Evolutionary conservation across 2,329 filamentous ascomycete genomes (phyloP).

Genomic region (Esteya vermicola): DNA sequence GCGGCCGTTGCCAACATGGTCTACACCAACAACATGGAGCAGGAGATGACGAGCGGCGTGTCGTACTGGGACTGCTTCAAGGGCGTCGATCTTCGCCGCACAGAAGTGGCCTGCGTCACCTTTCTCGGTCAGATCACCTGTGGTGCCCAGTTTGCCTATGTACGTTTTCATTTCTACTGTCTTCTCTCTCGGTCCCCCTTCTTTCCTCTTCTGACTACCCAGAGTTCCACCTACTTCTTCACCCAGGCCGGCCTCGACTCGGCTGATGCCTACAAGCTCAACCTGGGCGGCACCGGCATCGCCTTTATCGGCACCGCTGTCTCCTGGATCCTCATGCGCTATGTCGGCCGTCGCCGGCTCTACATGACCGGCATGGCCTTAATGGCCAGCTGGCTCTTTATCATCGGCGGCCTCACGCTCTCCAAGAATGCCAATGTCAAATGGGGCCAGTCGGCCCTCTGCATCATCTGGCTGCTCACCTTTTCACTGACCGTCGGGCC

Average conservation of each 20-base stretch:
- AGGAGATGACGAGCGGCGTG: conserved; percentile 25
- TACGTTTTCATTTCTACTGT: not conserved
- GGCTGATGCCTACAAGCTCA: conserved; percentile 22
- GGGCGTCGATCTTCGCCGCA: conserved; percentile 30
- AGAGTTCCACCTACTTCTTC: conserved; percentile 29
- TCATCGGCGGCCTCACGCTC: conserved; percentile 25
- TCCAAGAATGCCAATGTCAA: conserved; percentile 19
- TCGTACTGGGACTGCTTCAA: conserved; percentile 31
- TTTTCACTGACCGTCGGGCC: conserved; percentile 23
- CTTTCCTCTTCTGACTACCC: conserved; percentile 14
- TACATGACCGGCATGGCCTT: conserved; percentile 24
- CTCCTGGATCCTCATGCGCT: conserved; percentile 28
- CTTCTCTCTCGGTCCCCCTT: not conserved
- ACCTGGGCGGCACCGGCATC: conserved; percentile 25
- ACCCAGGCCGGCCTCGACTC: conserved; percentile 25
- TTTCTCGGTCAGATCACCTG: conserved; percentile 27
- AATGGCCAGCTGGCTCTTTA: conserved; percentile 23
- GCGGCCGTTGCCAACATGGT: conserved; percentile 39
- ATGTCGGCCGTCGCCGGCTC: conserved; percentile 26
- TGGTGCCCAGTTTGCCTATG: conserved; percentile 15
- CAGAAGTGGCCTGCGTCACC: conserved; percentile 25
- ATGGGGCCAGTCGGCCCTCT: conserved; percentile 25
- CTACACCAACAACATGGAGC: conserved; percentile 42
- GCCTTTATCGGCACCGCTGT: conserved; percentile 27
- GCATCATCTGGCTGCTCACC: conserved; percentile 23